Conservation (phyloP, 345 rosid species). For the Eucalyptus sp. region DNA sequence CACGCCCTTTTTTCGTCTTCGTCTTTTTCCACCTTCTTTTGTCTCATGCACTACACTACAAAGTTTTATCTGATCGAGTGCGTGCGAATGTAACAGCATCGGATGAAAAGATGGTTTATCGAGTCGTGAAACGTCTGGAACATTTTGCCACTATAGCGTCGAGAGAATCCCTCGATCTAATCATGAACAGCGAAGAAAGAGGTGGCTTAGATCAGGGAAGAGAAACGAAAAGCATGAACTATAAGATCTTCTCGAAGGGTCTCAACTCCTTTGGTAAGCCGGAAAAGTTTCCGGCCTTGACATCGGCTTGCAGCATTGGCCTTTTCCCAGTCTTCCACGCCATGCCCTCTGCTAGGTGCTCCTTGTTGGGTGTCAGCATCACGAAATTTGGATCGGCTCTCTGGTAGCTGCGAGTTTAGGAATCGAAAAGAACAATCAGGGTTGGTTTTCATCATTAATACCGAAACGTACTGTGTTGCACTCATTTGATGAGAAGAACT, state of each 20-base stretch:
- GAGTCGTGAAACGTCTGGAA: background rate
- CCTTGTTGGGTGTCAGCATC: conserved; percentile 86
- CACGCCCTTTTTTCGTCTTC: background rate
- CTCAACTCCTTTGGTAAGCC: conserved; percentile 59
- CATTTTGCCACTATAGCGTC: background rate
- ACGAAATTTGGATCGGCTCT: conserved; percentile 85
- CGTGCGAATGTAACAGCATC: background rate
- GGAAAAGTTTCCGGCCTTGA: conserved; percentile 58
- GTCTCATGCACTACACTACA: background rate
- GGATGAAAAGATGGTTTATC: background rate
- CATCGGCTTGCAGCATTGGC: conserved; percentile 65
- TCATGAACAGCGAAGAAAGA: background rate
- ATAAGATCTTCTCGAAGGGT: conserved; percentile 58
- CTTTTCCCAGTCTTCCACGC: conserved; percentile 60
- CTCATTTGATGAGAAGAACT: background rate
- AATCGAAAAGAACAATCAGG: background rate
- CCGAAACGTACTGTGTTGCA: background rate
- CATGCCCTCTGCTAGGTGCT: conserved; percentile 78
- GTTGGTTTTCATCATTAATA: background rate
- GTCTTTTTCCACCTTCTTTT: background rate
- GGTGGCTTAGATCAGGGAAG: background rate
- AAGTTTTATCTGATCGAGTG: background rate
- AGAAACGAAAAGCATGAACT: background rate
- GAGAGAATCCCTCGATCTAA: background rate
- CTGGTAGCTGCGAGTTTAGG: conserved; percentile 56